Evolutionary conservation across 2,329 filamentous ascomycete genomes (phyloP).

Genomic region (Ceratocystis lukuohia): DNA sequence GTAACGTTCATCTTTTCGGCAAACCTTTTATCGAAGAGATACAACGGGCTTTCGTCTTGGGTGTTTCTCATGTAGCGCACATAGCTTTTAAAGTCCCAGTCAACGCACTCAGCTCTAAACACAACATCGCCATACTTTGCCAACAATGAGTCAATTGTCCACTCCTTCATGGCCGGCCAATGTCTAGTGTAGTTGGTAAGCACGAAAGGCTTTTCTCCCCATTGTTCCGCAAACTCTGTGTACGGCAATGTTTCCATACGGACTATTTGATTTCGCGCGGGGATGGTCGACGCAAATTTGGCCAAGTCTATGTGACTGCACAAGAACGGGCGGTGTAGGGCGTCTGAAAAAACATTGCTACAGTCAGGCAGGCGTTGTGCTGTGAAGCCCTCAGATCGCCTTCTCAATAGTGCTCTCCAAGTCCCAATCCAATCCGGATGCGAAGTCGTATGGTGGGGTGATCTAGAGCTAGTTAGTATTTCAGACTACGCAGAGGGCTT

Average conservation of each 20-base stretch:
- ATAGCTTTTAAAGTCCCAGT: conserved; percentile 79
- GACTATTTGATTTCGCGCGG: conserved; percentile 56
- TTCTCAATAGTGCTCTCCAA: conserved; percentile 69
- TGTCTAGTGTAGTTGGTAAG: conserved; percentile 65
- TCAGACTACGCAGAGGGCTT: not conserved
- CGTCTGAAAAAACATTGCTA: conserved; percentile 73
- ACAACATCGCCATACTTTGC: conserved; percentile 49
- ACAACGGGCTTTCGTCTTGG: conserved; percentile 75
- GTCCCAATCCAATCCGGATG: conserved; percentile 25
- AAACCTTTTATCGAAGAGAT: conserved; percentile 81
- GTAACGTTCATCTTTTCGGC: conserved; percentile 69
- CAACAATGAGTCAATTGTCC: conserved; percentile 58
- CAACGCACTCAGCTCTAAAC: conserved; percentile 85
- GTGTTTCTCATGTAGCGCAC: conserved; percentile 67
- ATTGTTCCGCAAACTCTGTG: conserved; percentile 59
- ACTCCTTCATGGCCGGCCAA: conserved; percentile 66
- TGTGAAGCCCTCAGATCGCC: conserved; percentile 37
- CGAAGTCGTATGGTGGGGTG: conserved; percentile 18
- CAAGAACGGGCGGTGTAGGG: conserved; percentile 77
- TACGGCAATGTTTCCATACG: conserved; percentile 55
- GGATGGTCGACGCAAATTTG: conserved; percentile 58
- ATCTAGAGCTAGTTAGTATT: conserved; percentile 20
- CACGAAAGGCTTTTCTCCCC: conserved; percentile 75
- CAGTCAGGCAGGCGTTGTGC: conserved; percentile 48
- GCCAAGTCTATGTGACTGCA: conserved; percentile 63